Evolutionary conservation across 768 basidiomycete genomes (phyloP).

Genomic region (Boletus vinaceobasis): DNA sequence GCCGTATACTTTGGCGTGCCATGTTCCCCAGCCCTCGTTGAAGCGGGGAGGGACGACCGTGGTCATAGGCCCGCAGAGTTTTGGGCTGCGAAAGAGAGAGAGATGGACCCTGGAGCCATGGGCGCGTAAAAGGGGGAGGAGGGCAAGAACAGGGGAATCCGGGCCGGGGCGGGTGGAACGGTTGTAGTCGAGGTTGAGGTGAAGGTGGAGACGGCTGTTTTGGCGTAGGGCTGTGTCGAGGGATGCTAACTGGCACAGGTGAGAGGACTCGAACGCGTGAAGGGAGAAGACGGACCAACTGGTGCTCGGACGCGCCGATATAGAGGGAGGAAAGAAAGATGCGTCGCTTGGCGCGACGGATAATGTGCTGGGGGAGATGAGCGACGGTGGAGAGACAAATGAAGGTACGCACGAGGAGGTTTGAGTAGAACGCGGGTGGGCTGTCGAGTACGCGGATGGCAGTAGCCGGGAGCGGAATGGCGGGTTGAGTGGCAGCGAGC

Average conservation of each 20-base stretch:
- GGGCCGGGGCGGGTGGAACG: constrained; percentile 73
- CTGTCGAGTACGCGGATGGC: constrained; percentile 52
- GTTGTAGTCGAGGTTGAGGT: constrained; percentile 78
- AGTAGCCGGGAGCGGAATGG: constrained; percentile 42
- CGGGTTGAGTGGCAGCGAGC: constrained; percentile 44
- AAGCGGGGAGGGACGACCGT: constrained; percentile 84
- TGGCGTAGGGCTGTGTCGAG: constrained; percentile 55
- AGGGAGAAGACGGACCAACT: constrained; percentile 58
- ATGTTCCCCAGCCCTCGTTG: constrained; percentile 98
- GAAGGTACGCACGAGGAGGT: constrained; percentile 46
- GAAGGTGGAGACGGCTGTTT: constrained; percentile 61
- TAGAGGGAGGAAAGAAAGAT: constrained; percentile 92
- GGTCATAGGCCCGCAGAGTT: constrained; percentile 69
- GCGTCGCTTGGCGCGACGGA: constrained; percentile 69
- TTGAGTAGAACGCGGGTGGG: constrained; percentile 56
- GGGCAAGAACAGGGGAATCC: constrained; percentile 60
- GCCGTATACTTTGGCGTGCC: constrained; percentile 97
- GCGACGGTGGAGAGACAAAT: no score
- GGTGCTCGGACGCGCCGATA: constrained; percentile 73
- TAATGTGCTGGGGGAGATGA: constrained; percentile 55
- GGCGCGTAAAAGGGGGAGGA: constrained; percentile 69
- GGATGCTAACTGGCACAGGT: constrained; percentile 59
- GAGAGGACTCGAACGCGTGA: not conserved
- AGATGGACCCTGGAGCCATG: constrained; percentile 74
- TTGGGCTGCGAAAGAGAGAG: constrained; percentile 85